Evolutionary conservation across 2,329 filamentous ascomycete species (phyloP), one percentile per base, ranked within the genome.

Genomic region (Botrytis medusae): DNA sequence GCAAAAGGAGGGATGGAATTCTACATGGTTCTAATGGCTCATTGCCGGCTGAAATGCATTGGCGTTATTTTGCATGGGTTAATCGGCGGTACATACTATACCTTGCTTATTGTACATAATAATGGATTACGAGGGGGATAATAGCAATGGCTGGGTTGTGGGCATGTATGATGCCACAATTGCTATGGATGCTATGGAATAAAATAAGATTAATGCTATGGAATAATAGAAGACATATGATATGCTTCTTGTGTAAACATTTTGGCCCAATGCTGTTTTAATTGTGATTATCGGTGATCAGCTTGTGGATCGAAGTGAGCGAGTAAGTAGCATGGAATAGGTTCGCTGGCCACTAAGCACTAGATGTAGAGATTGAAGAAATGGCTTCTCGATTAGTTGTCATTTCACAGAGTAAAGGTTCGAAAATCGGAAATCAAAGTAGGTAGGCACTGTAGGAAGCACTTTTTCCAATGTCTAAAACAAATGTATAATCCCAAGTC

Each of bases 91-190:
- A 70, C 29, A 70, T 61, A 70, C 54, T 46, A 70, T 70, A 70
- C 68, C 68, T 70, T 61, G 32, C 40, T 70, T 70, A 62, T 62
- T 62, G 42, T 70, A 44, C 54, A 70, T 70, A 70, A 70, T 70
- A 70, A 60, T 70, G 68, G 51, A 44, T 70, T 61, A 60, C 57
- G 54, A 57, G 54, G 65, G 29, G 40, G 48, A 57, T n/a, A 69
- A 57, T 57, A 44, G n/a, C 65, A 25, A 44, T 57, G 42, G 48
- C 65, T 69, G 37, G 65, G 34, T 69, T 57, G 22, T 42, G 25
- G 65, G 65, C 48, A 37, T 57, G 40, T 69, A 69, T 67, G 46
- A 67, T 69, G 65, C 64, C 64, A 44, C 37, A 16, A n/a, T 57
- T 37, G 48, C 34, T 69, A 57, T 57, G 65, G 48, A 46, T 57